phyloP scores from a whole-genome alignment of 2,329 filamentous ascomycete genomes.

The Sclerotiophoma versabilis region DNA sequence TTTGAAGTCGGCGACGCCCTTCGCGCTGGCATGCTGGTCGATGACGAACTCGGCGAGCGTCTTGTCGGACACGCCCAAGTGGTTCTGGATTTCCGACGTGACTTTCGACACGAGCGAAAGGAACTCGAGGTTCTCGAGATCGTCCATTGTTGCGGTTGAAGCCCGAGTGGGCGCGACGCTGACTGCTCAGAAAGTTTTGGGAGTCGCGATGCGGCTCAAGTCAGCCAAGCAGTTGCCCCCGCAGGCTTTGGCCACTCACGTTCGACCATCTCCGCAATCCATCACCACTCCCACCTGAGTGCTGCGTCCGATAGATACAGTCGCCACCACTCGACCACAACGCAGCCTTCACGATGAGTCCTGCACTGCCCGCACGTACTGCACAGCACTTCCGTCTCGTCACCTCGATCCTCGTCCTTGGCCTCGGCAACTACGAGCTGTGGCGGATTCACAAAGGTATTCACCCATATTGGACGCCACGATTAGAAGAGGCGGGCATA shows the following conservation, averaged over 20 bases:
- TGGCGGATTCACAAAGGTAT: conserved; percentile 37
- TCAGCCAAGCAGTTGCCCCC: conserved; percentile 21
- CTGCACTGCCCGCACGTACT: conserved; percentile 12
- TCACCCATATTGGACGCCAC: conserved; percentile 37
- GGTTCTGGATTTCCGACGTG: conserved; percentile 91
- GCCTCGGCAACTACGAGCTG: conserved; percentile 34
- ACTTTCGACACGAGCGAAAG: conserved; percentile 95
- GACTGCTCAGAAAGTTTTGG: conserved; percentile 7
- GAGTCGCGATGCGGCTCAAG: conserved; percentile 6
- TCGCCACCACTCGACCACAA: background rate
- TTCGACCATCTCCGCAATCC: conserved; percentile 10
- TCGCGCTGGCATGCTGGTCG: conserved; percentile 81
- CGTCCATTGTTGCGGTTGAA: conserved; percentile 70
- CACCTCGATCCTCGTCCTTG: conserved; percentile 26
- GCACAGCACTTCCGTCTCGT: conserved; percentile 14
- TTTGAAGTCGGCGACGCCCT: conserved; percentile 75
- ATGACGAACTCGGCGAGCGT: conserved; percentile 97
- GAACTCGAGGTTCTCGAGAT: conserved; percentile 88
- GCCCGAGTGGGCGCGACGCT: conserved; percentile 4
- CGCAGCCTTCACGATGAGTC: conserved; percentile 19
- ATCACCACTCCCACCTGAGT: conserved; percentile 4
- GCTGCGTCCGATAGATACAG: conserved; percentile 2
- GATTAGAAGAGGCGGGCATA: conserved; percentile 29
- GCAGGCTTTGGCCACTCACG: conserved; percentile 28
- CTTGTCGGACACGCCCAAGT: conserved; percentile 90